Evolutionary conservation across 1,284 basidiomycete species (phyloP), one percentile per base, ranked within the genome.

Genomic region (Agaricales sp.): DNA sequence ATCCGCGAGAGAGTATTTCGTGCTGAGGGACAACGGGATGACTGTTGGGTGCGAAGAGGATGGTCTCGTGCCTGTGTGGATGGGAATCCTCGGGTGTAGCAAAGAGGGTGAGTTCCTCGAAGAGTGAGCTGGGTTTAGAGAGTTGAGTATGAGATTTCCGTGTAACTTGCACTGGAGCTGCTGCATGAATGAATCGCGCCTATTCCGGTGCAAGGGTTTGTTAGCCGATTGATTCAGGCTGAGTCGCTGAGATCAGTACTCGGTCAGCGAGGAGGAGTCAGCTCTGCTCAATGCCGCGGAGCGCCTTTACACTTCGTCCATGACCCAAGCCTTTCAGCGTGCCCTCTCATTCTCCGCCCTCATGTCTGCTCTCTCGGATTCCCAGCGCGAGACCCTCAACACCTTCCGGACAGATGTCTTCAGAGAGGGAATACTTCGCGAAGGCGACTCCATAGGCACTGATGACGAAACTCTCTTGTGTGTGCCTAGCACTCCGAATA

Each of bases 1-100:
- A 0, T 75, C 77, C 3, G 67, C 65, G 30, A 64, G 84, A 51
- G 81, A 81, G 59, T 84, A 85, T 57, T 80, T 69, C 55, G 68
- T 87, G 38, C 59, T 87, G 50, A 74, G 70, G 50, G 81, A 87
- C 51, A 87, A 83, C 52, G 85, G 84, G 2, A 80, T 84, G 77
- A 75, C 82, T 55, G 69, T 87, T 19, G 84, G 85, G 11, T 80
- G 75, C 51, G 84, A 87, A 59, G 84, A 87, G 57, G 80, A 83
- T 12, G 83, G 82, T 0, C 67, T 87, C 18, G 71, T 72, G 8
- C 52, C 57, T 2, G 65, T 80, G 8, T 87, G 84, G 84, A 78
- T 69, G 67, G 55, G 67, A 45, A 58, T 85, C 38, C 53, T 87
- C n/a, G 61, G 67, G 0, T 87, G 84, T 52, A 63, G 69, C 43